phyloP scores from a whole-genome alignment of 345 rosid species.

The Citrus reticulata region DNA sequence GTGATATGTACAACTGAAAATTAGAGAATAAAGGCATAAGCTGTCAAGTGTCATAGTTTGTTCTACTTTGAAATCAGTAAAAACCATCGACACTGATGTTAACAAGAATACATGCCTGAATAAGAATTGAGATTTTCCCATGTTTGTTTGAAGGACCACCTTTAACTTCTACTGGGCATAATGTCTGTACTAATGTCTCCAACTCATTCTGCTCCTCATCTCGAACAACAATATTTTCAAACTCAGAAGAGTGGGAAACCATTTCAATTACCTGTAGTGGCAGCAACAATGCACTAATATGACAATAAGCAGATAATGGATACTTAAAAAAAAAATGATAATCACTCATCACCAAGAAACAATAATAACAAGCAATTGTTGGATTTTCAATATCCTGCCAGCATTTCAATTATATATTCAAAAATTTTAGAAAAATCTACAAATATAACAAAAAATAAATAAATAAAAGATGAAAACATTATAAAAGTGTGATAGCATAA shows the following conservation, averaged over 20 bases:
- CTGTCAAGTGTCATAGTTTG: constrained; percentile 7
- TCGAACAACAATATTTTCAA: constrained; percentile 93
- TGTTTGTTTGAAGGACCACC: constrained; percentile 95
- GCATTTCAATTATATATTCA: neutral
- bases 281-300: constrained; percentile 16
- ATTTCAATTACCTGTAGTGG: constrained; percentile 70
- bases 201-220: constrained; percentile 98
- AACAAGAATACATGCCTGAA: constrained; percentile 55
- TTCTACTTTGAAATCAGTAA: constrained; percentile 15
- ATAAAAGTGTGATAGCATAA: neutral
- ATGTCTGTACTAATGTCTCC: constrained; percentile 68
- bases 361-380: neutral
- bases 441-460: constrained; percentile 13
- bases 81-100: constrained; percentile 11
- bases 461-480: constrained; percentile 11
- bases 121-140: constrained; percentile 95
- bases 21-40: constrained; percentile 26
- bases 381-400: neutral
- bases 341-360: neutral
- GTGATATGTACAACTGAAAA: constrained; percentile 91
- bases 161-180: constrained; percentile 82
- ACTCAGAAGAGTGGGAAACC: constrained; percentile 97
- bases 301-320: constrained; percentile 8
- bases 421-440: neutral
- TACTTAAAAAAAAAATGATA: neutral